Conservation (phyloP, 129 eudicot genomes). For the Artemisia argyi region DNA sequence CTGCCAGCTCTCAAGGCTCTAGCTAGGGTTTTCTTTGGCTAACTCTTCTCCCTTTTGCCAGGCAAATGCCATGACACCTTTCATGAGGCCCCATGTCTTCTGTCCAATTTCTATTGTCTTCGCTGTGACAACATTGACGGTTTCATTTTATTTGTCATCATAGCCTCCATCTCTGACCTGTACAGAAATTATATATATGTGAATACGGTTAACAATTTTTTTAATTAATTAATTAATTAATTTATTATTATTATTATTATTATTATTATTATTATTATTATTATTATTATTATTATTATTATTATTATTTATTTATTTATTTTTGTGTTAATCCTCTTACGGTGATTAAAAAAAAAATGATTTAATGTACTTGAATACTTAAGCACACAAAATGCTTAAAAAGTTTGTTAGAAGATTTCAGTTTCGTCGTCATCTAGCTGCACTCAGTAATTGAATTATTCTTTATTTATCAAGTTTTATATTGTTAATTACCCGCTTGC, state of each 20-base stretch:
- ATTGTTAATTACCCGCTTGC: too few relatives aligned
- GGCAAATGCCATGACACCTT: conserved; percentile 95
- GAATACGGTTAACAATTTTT: background rate
- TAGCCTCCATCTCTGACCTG: conserved; percentile 96
- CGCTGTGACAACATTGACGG: conserved; percentile 80
- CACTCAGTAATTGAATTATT: too few relatives aligned
- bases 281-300: too few relatives aligned
- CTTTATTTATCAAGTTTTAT: too few relatives aligned
- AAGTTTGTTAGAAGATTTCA: too few relatives aligned
- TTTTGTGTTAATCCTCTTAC: too few relatives aligned
- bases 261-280: too few relatives aligned
- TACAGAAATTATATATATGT: background rate
- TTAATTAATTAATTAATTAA: too few relatives aligned
- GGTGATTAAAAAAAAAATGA: too few relatives aligned
- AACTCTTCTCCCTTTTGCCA: conserved; percentile 92
- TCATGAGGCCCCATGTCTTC: conserved; percentile 93
- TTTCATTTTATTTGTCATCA: conserved; percentile 85
- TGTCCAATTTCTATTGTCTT: conserved; percentile 94
- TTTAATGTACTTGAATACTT: background rate
- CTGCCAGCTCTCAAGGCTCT: conserved; percentile 54
- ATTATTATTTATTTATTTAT: too few relatives aligned
- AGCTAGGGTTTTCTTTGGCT: conserved; percentile 56
- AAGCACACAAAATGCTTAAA: conserved; percentile 1
- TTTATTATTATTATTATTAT: too few relatives aligned
- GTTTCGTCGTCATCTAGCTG: too few relatives aligned